Conservation (phyloP, 495 filamentous ascomycete genomes). For the Neurospora africana region DNA sequence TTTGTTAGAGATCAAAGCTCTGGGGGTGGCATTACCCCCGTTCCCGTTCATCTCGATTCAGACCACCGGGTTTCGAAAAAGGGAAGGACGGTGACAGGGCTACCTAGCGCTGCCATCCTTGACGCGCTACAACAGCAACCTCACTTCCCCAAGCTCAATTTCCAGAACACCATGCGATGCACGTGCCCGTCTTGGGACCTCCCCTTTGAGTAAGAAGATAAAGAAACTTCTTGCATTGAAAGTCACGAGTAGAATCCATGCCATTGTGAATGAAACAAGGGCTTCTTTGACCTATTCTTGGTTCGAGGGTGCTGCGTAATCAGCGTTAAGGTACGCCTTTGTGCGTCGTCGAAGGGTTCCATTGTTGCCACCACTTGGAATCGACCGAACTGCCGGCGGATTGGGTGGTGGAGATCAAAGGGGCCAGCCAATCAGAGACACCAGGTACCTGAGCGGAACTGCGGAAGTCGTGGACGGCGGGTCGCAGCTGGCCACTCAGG, state of each 20-base stretch:
- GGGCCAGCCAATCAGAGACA: conserved; percentile 12
- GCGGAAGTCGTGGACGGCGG: conserved; percentile 10
- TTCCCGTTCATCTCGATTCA: background rate
- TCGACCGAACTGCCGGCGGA: background rate
- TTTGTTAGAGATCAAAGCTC: background rate
- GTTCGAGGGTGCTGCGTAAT: background rate
- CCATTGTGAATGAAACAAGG: background rate
- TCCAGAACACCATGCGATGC: background rate
- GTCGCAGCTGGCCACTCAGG: conserved; percentile 10
- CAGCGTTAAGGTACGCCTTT: background rate
- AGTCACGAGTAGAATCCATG: background rate
- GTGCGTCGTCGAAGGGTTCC: background rate
- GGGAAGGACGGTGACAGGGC: background rate
- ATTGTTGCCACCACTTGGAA: background rate
- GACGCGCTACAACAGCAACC: background rate
- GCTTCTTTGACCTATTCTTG: background rate
- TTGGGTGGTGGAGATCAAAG: background rate
- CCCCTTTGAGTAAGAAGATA: background rate
- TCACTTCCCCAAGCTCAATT: background rate
- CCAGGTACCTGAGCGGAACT: conserved; percentile 17
- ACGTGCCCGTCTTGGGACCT: background rate
- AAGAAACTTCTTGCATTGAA: background rate
- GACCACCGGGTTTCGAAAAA: background rate
- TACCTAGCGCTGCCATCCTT: background rate
- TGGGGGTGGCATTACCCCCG: background rate